These are phyloP conservation scores for Ascoidea rubescens DNA, from an alignment of 805 yeast genomes.

Conservation along the genomic window DNA sequence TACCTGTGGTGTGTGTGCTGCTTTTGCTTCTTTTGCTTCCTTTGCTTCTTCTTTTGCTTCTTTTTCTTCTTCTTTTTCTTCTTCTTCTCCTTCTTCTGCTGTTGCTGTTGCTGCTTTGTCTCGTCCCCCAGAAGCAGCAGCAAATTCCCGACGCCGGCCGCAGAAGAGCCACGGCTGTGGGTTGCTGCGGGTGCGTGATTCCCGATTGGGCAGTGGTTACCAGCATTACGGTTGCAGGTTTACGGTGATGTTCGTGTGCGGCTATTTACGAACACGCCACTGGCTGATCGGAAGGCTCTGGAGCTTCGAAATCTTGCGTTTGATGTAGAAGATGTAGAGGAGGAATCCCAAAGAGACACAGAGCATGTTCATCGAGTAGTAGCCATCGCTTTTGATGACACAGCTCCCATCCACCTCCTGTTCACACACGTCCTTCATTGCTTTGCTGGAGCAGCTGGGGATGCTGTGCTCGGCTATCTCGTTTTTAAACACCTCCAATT, in stretches of 20 bases:
- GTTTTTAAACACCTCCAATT: constrained; percentile 11
- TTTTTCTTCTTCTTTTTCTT: background rate
- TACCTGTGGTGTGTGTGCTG: no score
- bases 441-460: constrained; percentile 21
- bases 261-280: constrained; percentile 45
- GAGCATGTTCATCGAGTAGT: constrained; percentile 58
- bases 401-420: constrained; percentile 40
- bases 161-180: background rate
- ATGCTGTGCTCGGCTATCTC: constrained; percentile 9
- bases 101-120: background rate
- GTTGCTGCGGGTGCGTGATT: no score
- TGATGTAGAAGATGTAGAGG: constrained; percentile 54
- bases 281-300: constrained; percentile 62
- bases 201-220: no score
- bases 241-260: background rate
- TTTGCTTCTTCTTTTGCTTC: no score
- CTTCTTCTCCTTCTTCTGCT: background rate
- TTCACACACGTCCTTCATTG: constrained; percentile 34
- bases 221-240: background rate
- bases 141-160: background rate
- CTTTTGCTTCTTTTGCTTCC: no score
- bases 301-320: constrained; percentile 41
- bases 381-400: constrained; percentile 56
- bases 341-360: constrained; percentile 57
- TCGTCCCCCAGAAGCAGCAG: background rate